Conservation (phyloP, 202 grass and related monocot species). For the Zizania palustris region DNA sequence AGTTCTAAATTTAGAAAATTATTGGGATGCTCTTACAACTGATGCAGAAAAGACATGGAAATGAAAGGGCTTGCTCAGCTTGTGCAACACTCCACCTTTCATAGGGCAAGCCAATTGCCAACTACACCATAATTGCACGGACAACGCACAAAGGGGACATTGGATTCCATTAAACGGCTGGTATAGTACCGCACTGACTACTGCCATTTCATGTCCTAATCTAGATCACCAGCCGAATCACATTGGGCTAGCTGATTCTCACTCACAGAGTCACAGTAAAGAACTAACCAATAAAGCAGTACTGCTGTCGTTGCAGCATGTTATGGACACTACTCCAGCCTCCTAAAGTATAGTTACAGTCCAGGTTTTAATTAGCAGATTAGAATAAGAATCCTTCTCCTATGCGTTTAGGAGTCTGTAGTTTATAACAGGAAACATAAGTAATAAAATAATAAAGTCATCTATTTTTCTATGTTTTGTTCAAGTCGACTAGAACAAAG, state of each 20-base stretch:
- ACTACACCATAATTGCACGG: constrained; percentile 18
- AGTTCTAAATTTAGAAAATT: too few relatives aligned
- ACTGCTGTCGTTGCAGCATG: neutral
- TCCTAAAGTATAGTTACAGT: too few relatives aligned
- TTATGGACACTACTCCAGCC: too few relatives aligned
- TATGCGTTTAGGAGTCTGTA: too few relatives aligned
- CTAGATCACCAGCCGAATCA: neutral
- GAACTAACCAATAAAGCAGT: neutral
- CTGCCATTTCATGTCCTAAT: constrained; percentile 11
- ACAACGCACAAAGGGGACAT: neutral
- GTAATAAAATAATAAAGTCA: too few relatives aligned
- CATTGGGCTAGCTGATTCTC: constrained; percentile 18
- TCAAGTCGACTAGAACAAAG: too few relatives aligned
- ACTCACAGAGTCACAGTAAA: neutral
- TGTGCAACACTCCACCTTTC: neutral
- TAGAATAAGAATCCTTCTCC: too few relatives aligned
- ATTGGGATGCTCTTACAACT: too few relatives aligned
- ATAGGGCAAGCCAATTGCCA: constrained; percentile 3
- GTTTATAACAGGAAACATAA: too few relatives aligned
- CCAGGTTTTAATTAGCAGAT: too few relatives aligned
- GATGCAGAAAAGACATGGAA: neutral
- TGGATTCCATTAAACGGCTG: neutral
- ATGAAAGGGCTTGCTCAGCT: neutral
- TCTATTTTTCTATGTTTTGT: too few relatives aligned
- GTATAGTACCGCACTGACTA: neutral